Percentiles rank a stretch among this genome's conserved stretches.
Evolutionary conservation across 1,284 basidiomycete genomes (phyloP).

Genomic region (Ganoderma lucidum): DNA sequence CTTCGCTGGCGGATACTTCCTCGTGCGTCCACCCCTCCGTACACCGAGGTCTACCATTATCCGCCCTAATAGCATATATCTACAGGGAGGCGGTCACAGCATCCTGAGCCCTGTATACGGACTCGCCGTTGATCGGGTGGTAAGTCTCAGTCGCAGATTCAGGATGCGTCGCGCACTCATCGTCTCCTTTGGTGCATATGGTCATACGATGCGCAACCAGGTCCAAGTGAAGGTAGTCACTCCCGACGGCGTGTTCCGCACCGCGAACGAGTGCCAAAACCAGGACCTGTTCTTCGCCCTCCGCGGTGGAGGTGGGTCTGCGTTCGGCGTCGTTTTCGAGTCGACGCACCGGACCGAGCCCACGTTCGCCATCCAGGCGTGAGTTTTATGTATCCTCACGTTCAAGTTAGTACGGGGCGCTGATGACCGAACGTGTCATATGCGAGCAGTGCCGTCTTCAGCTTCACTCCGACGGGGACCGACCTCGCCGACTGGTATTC

Average conservation of each 20-base stretch:
- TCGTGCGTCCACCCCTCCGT: constrained; percentile 27
- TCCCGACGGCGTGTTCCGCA: constrained; percentile 40
- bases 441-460: constrained; percentile 30
- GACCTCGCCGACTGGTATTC: constrained; percentile 34
- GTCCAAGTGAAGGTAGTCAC: constrained; percentile 40
- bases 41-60: neutral
- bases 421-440: too few relatives aligned
- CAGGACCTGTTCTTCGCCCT: constrained; percentile 45
- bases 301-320: constrained; percentile 39
- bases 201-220: constrained; percentile 15
- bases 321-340: constrained; percentile 44
- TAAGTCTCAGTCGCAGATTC: constrained; percentile 8
- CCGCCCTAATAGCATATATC: too few relatives aligned
- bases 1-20: constrained; percentile 42
- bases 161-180: neutral
- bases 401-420: neutral
- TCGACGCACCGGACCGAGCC: constrained; percentile 39
- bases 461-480: constrained; percentile 25
- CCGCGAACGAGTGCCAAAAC: constrained; percentile 46
- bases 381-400: constrained; percentile 19
- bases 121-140: constrained; percentile 50
- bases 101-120: constrained; percentile 47
- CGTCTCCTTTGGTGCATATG: neutral
- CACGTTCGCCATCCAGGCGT: constrained; percentile 39
- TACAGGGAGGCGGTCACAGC: constrained; percentile 59